Evolutionary conservation across 176 grass and related monocot species (phyloP), one percentile per base, ranked within the genome.

Genomic region (Hsuehochloa calcarea): DNA sequence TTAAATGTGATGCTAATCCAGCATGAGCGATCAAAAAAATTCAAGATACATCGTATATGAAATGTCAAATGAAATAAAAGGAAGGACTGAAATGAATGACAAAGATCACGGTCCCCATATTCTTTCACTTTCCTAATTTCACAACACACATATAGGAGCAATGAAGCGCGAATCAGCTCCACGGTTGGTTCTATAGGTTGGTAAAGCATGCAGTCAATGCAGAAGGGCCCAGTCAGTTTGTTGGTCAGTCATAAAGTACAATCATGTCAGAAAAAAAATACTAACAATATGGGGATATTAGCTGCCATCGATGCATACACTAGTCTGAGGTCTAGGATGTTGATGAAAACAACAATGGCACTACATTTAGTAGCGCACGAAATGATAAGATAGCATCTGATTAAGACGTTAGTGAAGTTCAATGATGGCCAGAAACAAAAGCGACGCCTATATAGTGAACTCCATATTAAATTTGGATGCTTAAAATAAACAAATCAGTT

Each of bases 161-260:
- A 83, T 79, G 84, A 89, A 86, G 71, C 38, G 17, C 79, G 72
- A 84, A 92, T 83, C 84, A 81, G 65, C 80, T 87, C 54, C 44
- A 84, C 62, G 56, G 86, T 79, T 85, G 83, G 78, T 55, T 92
- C 54, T 89, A 75, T 69, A 81, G 45, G 80, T 87, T 80, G 87
- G 74, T 89, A 84, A 89, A 86, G 78, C 73, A 59, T 52, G 73
- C 20, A 88, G 82, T 92, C 67, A 92, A 92, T 92, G 90, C 78
- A 20, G 39, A 40, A 58, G 80, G 90, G 55, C 63, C 84, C 63
- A 84, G 43, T 75, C 52, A 87, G 84, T 89, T 89, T 84, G 90
- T 87, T 92, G 90, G 87, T 60, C 87, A 89, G 84, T 84, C 83
- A 92, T 80, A 75, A 89, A 87, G 80, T 87, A 87, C 63, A n/a